Conservation (phyloP, 257 asterid species). For the Plantago ovata region DNA sequence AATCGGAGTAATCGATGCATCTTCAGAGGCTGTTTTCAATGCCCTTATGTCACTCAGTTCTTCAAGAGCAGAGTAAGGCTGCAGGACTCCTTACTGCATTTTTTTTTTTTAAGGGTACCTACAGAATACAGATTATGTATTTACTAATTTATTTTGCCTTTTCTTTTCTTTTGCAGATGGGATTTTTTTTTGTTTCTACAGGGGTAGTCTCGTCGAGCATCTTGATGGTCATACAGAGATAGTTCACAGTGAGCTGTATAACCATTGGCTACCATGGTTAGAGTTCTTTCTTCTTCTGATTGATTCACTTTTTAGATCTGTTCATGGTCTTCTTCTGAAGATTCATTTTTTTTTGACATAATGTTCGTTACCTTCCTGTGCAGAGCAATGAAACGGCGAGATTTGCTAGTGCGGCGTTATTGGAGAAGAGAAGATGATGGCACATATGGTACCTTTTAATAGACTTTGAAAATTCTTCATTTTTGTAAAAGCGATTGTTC, state of each 20-base stretch:
- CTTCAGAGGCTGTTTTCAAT: conserved; percentile 77
- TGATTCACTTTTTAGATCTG: too few relatives aligned
- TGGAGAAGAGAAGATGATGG: conserved; percentile 99
- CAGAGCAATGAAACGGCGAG: conserved; percentile 87
- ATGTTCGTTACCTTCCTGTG: conserved; percentile 24
- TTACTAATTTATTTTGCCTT: not conserved
- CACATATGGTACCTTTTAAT: conserved; percentile 57
- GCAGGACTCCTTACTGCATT: not conserved
- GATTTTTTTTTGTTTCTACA: conserved; percentile 70
- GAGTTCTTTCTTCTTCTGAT: conserved; percentile 20
- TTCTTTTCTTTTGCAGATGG: conserved; percentile 65
- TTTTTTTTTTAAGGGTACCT: not conserved
- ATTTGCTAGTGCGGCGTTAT: conserved; percentile 70
- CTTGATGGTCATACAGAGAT: conserved; percentile 90
- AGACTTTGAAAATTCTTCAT: not conserved
- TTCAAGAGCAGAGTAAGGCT: conserved; percentile 81
- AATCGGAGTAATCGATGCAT: conserved; percentile 76
- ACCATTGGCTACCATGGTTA: conserved; percentile 90
- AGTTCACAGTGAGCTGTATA: conserved; percentile 56
- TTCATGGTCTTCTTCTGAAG: too few relatives aligned
- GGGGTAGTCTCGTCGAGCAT: conserved; percentile 78
- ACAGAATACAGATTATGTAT: not conserved
- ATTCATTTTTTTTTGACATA: conserved; percentile 1
- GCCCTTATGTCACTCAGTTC: conserved; percentile 78
- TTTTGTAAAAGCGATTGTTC: conserved; percentile 10